Conservation (phyloP, 139 green algal species). For the Trebouxia sp. region DNA sequence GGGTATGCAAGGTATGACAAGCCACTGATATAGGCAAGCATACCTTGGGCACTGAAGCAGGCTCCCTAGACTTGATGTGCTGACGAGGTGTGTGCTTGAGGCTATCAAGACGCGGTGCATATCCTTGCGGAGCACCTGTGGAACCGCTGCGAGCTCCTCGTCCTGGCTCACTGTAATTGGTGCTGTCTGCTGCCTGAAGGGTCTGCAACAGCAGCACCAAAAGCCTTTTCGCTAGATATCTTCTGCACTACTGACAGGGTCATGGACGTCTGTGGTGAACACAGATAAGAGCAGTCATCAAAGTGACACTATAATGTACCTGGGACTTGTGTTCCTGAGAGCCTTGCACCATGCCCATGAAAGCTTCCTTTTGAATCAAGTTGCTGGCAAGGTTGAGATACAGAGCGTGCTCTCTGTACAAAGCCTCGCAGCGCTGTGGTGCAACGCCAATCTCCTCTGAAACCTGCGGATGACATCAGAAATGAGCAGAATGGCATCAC, state of each 20-base stretch:
- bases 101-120: not conserved
- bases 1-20: no score
- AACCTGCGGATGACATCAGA: constrained; percentile 24
- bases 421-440: constrained; percentile 41
- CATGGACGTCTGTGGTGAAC: no score
- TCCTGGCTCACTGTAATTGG: not conserved
- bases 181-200: not conserved
- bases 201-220: not conserved
- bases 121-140: not conserved
- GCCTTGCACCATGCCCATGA: constrained; percentile 39
- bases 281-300: not conserved
- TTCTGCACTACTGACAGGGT: no score
- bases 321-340: constrained; percentile 1
- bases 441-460: constrained; percentile 31
- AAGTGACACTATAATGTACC: not conserved
- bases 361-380: constrained; percentile 44
- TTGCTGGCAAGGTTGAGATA: constrained; percentile 53
- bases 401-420: constrained; percentile 45
- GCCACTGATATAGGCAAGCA: no score
- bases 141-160: not conserved
- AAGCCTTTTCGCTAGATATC: no score
- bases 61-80: constrained; percentile 14
- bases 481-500: no score
- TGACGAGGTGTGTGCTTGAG: not conserved
- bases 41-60: constrained; percentile 13